phyloP scores from a whole-genome alignment of 805 yeast genomes.

The Sugiyamaella smithiae region DNA sequence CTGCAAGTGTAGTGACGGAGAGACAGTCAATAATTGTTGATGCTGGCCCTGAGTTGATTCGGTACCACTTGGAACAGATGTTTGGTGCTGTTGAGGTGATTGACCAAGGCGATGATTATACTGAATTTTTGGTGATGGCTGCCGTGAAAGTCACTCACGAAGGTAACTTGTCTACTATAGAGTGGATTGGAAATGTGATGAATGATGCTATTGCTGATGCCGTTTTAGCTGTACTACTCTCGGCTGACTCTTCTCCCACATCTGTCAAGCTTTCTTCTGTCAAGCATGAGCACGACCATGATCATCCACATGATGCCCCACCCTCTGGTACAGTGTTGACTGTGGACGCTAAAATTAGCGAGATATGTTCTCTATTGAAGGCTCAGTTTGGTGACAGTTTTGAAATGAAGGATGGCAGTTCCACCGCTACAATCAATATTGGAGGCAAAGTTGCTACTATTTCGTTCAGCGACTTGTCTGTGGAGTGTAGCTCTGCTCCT shows the following conservation, averaged over 20 bases:
- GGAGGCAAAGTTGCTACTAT: slow-evolving; percentile 75
- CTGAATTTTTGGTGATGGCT: slow-evolving; percentile 56
- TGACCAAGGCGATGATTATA: slow-evolving; percentile 44
- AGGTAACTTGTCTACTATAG: slow-evolving; percentile 58
- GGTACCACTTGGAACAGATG: slow-evolving; percentile 94
- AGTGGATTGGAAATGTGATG: slow-evolving; percentile 87
- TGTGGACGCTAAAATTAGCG: background rate
- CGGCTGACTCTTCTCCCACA: slow-evolving; percentile 93
- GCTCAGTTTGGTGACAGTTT: slow-evolving; percentile 90
- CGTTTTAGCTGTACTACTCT: slow-evolving; percentile 81
- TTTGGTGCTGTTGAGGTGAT: slow-evolving; percentile 76
- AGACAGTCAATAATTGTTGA: slow-evolving; percentile 73
- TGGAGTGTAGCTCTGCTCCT: slow-evolving; percentile 70
- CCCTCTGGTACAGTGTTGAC: too few relatives aligned
- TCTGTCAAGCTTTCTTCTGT: slow-evolving; percentile 80
- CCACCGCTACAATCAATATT: slow-evolving; percentile 56
- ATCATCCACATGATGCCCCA: slow-evolving; percentile 21
- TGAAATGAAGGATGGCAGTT: slow-evolving; percentile 35
- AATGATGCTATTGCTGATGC: slow-evolving; percentile 95
- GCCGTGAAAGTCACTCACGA: slow-evolving; percentile 52
- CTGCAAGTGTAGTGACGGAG: slow-evolving; percentile 81
- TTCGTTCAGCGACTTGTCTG: slow-evolving; percentile 60
- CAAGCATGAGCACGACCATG: slow-evolving; percentile 6
- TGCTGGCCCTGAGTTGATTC: slow-evolving; percentile 75
- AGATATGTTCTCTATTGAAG: slow-evolving; percentile 51